A percentile compares a stretch with the other conserved stretches of the same genome.
Conservation (phyloP, 176 grass and related monocot species). For the Dactylis glomerata region DNA sequence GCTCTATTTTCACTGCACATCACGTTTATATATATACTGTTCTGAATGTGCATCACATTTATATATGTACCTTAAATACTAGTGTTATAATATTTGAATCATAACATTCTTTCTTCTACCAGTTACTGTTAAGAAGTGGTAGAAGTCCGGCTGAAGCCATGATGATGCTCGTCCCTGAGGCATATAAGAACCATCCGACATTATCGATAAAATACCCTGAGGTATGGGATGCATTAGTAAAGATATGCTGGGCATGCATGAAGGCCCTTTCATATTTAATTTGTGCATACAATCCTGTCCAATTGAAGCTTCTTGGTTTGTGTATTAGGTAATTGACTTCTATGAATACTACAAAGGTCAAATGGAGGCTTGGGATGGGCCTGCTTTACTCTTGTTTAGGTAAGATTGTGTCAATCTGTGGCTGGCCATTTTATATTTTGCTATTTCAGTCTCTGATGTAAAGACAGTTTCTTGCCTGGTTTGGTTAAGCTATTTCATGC, state of each 20-base stretch:
- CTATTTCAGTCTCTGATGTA: slow-evolving; percentile 23
- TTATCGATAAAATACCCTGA: slow-evolving; percentile 96
- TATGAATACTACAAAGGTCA: slow-evolving; percentile 99
- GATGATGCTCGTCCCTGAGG: slow-evolving; percentile 98
- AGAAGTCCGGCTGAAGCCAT: slow-evolving; percentile 90
- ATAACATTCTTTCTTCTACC: slow-evolving; percentile 38
- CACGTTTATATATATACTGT: not conserved
- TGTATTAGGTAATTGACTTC: slow-evolving; percentile 86
- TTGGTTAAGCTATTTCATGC: slow-evolving; percentile 13
- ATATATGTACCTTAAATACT: slow-evolving; percentile 18
- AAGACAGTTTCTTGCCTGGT: slow-evolving; percentile 26
- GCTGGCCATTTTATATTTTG: slow-evolving; percentile 12
- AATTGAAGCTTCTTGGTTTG: slow-evolving; percentile 38
- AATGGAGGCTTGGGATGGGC: slow-evolving; percentile 99
- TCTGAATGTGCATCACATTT: not conserved
- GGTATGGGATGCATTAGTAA: slow-evolving; percentile 45
- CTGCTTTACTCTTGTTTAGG: slow-evolving; percentile 98
- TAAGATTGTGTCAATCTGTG: slow-evolving; percentile 29
- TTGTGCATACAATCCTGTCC: slow-evolving; percentile 3
- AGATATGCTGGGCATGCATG: slow-evolving; percentile 5
- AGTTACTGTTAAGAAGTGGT: slow-evolving; percentile 94
- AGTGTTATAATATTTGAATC: slow-evolving; percentile 14
- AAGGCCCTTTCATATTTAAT: slow-evolving; percentile 21
- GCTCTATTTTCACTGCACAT: not conserved
- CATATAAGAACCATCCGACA: slow-evolving; percentile 99